Base-by-base conservation (phyloP, 306 rosid species). In the Cicer yamashitae region DNA sequence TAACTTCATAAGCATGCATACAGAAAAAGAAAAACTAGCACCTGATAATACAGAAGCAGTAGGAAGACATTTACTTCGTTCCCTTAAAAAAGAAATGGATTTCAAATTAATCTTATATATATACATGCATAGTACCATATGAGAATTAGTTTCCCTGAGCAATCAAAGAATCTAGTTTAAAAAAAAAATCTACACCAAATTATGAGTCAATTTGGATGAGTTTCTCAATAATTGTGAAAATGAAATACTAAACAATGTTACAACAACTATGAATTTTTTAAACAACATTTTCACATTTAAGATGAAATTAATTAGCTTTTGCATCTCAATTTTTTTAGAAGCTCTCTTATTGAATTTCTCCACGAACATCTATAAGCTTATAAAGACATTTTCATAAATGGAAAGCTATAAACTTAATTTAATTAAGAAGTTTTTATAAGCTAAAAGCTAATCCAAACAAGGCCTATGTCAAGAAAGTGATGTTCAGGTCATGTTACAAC, bases 11-110 rank as follows among this genome's bases (percentile, higher is more conserved):
- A 45, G 25, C 47, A 17, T 30, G 10, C 53, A 69, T 10, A 41
- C 71, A 41, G 44, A 51, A 73, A 46, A 56, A 7, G 73, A 58
- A 45, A 61, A n/a, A 70, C 61, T 52, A 22, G 71, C 67, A 91
- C 98, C 96, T 86, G 97, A 78, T 71, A 83, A 58, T 20, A 79
- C 87, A 22, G 81, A 86, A 82, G 59, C 79, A 67, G 83, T 64
- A 30, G 86, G 77, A 76, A 41, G 58, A 83, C 71, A 79, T 69
- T 48, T 81, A 10, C 17, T 37, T 22, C 56, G 70, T 81, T 70
- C 80, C 84, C 97, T 89, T 87, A 41, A 75, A 60, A 85, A 72
- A 34, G 30, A 80, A 74, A 76, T n/a, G 2, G 37, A 57, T 57
- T 77, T 54, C 50, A 45, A 65, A 57, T 64, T 72, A 67, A 81